These are phyloP conservation scores for Coemansia sp. DNA, from an alignment of 192 early-diverging fungal species.

Conservation along the genomic window DNA sequence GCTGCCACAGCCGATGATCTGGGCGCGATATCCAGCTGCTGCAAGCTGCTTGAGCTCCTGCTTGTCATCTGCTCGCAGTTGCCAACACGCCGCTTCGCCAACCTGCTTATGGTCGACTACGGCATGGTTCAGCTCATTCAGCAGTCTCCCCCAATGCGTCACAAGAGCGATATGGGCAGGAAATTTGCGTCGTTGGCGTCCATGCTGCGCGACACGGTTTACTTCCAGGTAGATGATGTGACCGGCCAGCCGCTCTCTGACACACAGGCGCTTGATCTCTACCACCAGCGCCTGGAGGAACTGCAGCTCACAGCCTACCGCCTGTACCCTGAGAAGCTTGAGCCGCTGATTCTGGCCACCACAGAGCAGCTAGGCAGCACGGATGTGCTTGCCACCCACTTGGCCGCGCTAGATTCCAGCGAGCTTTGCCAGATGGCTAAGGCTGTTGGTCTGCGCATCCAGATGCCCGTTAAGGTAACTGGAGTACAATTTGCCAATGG, in stretches of 20 bases:
- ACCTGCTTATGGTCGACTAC: conserved; percentile 75
- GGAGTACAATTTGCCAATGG: neutral
- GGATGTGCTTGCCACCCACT: conserved; percentile 47
- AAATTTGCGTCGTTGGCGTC: conserved; percentile 66
- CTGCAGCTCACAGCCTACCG: conserved; percentile 77
- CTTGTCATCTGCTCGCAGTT: conserved; percentile 86
- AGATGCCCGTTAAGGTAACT: conserved; percentile 4
- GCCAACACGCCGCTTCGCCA: conserved; percentile 86
- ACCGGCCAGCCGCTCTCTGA: conserved; percentile 72
- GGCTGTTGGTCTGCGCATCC: conserved; percentile 61
- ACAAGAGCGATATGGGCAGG: conserved; percentile 41
- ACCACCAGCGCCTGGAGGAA: conserved; percentile 58
- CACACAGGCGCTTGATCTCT: conserved; percentile 58
- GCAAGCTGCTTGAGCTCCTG: conserved; percentile 78
- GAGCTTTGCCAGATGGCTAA: conserved; percentile 58
- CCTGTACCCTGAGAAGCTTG: conserved; percentile 61
- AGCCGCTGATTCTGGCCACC: conserved; percentile 72
- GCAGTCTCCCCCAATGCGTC: conserved; percentile 4
- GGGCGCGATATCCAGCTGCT: conserved; percentile 54
- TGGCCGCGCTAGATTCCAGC: conserved; percentile 49
- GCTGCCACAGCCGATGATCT: neutral
- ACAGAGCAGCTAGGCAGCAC: conserved; percentile 61
- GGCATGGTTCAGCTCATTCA: conserved; percentile 55
- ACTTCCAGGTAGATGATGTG: conserved; percentile 78
- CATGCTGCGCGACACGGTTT: conserved; percentile 54